A percentile compares a stretch with the other conserved stretches of the same genome.
Conservation (phyloP, 805 yeast species). For the Pichia californica region DNA sequence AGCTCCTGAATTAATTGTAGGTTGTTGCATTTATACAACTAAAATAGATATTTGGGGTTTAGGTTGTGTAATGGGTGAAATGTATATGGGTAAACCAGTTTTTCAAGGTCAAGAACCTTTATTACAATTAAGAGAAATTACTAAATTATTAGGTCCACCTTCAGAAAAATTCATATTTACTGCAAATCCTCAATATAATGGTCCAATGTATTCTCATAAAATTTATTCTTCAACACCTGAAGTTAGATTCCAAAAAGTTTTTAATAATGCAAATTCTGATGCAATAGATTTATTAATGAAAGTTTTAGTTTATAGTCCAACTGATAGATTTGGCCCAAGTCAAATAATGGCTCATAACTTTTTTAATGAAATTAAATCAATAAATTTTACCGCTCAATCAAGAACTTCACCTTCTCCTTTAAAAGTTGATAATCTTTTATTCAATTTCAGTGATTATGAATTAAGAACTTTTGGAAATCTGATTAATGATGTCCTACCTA, state of each 20-base stretch:
- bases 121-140: constrained; percentile 83
- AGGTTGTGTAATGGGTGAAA: constrained; percentile 94
- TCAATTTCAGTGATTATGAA: constrained; percentile 70
- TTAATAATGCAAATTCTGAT: constrained; percentile 72
- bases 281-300: constrained; percentile 80
- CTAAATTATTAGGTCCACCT: constrained; percentile 89
- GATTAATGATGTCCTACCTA: constrained; percentile 21
- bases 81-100: constrained; percentile 87
- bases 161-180: constrained; percentile 62
- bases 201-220: constrained; percentile 64
- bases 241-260: constrained; percentile 49
- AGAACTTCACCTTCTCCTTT: constrained; percentile 31
- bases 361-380: constrained; percentile 75
- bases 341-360: constrained; percentile 82
- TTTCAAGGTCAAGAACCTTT: constrained; percentile 91
- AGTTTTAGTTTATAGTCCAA: constrained; percentile 88
- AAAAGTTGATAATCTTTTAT: constrained; percentile 37
- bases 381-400: constrained; percentile 33
- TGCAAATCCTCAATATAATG: constrained; percentile 69
- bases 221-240: constrained; percentile 27
- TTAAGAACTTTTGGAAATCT: constrained; percentile 26
- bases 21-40: constrained; percentile 79
- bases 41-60: constrained; percentile 97
- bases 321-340: constrained; percentile 69
- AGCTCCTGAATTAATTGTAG: constrained; percentile 93